These are phyloP conservation scores for Candida ipomoeae DNA, from an alignment of 805 yeast species.

Conservation along the genomic window DNA sequence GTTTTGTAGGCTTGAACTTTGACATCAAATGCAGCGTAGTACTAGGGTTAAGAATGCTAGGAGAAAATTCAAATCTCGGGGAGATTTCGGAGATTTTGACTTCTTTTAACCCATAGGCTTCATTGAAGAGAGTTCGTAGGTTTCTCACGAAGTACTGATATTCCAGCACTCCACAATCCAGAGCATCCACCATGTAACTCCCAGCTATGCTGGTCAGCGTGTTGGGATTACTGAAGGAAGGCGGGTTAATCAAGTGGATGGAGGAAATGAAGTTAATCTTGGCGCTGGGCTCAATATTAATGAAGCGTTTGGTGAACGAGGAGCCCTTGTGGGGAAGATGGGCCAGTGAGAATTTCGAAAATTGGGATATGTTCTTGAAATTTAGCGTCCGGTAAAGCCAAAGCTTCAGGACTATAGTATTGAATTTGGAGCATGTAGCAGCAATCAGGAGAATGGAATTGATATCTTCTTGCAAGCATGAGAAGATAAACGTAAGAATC, in stretches of 20 bases:
- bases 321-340: constrained; percentile 26
- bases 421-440: constrained; percentile 34
- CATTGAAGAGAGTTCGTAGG: constrained; percentile 34
- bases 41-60: constrained; percentile 12
- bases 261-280: constrained; percentile 28
- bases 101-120: constrained; percentile 43
- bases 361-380: constrained; percentile 24
- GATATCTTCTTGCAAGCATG: constrained; percentile 19
- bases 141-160: constrained; percentile 25
- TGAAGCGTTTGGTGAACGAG: constrained; percentile 20
- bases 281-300: constrained; percentile 25
- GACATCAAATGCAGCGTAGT: constrained; percentile 9
- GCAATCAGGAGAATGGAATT: constrained; percentile 19
- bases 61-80: constrained; percentile 44
- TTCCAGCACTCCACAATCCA: constrained; percentile 13
- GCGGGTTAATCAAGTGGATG: constrained; percentile 33
- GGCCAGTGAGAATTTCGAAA: constrained; percentile 32
- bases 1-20: constrained; percentile 16
- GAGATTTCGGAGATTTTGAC: constrained; percentile 44
- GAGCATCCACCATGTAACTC: constrained; percentile 28
- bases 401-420: constrained; percentile 31
- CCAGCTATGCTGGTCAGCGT: constrained; percentile 33
- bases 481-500: constrained; percentile 33
- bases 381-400: constrained; percentile 34
- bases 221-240: constrained; percentile 21